Conservation (phyloP, 257 asterid species). For the Henckelia pumila region DNA sequence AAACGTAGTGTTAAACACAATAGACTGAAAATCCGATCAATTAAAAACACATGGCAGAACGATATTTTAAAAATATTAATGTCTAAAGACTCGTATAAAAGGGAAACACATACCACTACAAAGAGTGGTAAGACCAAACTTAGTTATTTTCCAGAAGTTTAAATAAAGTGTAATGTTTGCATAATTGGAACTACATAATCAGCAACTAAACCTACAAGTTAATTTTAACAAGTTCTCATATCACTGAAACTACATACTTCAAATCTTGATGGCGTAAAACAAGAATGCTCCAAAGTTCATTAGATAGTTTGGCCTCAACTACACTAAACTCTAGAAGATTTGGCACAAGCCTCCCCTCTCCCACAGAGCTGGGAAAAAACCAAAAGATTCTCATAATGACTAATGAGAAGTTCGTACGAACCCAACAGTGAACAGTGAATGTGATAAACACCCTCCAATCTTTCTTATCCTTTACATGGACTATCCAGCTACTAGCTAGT, state of each 20-base stretch:
- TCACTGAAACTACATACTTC: neutral
- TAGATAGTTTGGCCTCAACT: neutral
- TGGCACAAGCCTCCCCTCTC: neutral
- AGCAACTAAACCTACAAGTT: neutral
- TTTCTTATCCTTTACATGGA: neutral
- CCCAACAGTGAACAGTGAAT: neutral
- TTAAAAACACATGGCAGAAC: neutral
- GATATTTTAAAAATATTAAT: neutral
- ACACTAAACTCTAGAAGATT: too few species aligned
- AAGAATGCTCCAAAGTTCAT: neutral
- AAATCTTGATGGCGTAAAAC: neutral
- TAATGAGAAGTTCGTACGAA: neutral
- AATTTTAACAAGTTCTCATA: neutral
- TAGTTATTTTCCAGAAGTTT: neutral
- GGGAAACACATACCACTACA: neutral
- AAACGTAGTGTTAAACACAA: neutral
- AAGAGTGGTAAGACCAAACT: neutral
- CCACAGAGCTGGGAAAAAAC: neutral
- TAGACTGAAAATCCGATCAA: neutral
- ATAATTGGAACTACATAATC: neutral
- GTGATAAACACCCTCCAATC: neutral
- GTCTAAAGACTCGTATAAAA: neutral
- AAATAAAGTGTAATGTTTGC: neutral
- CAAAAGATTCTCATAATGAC: neutral
- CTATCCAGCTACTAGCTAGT: neutral